Base-by-base conservation (phyloP, 352 stramenopile species). In the Globisporangium nunn region DNA sequence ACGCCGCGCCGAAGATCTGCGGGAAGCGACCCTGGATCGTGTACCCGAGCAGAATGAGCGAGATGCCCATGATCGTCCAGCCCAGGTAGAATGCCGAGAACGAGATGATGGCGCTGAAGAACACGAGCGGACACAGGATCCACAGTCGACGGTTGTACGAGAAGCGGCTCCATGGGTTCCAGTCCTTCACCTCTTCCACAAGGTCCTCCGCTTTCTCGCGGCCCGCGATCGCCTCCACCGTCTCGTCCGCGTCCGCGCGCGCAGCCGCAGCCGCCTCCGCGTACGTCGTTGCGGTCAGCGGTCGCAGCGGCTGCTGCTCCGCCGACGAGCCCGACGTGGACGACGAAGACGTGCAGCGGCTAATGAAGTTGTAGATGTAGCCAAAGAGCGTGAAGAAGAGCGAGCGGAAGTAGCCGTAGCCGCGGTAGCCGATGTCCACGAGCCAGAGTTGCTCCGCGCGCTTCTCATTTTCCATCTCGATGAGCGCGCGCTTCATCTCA, bases 11-110 rank as follows among this genome's bases (percentile, higher is more conserved):
- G 40, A 95, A 95, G 29, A 87, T 64, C 68, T 87, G 82, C 35
- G 85, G 83, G 58, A 88, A 95, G 55, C 82, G 84, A 56, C 75
- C 67, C 57, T 95, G 85, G 58, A 95, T 93, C 10, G 81, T 86
- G 63, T 85, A 74, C 3, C 73, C 79, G 17, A 93, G 70, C 18
- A 92, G 45, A 51, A 95, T 87, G 52, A 95, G 80, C 45, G 75
- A 85, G 41, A 88, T 64, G 11, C 83, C 85, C 85, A 95, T 95
- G 54, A 93, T 72, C 17, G 71, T 69, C 83, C 83, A 95, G 28
- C 85, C 85, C 11, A 81, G 46, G 67, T 85, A 91, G 57, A 95
- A 93, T 5, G 73, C 68, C 35, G 73, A 76, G 68, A 93, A 88
- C 28, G 83, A 93, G 28, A 95, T 80, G 45, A 93, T 74, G n/a